Base-by-base conservation (phyloP, 1,284 basidiomycete genomes). In the Cryptococcus sp. region DNA sequence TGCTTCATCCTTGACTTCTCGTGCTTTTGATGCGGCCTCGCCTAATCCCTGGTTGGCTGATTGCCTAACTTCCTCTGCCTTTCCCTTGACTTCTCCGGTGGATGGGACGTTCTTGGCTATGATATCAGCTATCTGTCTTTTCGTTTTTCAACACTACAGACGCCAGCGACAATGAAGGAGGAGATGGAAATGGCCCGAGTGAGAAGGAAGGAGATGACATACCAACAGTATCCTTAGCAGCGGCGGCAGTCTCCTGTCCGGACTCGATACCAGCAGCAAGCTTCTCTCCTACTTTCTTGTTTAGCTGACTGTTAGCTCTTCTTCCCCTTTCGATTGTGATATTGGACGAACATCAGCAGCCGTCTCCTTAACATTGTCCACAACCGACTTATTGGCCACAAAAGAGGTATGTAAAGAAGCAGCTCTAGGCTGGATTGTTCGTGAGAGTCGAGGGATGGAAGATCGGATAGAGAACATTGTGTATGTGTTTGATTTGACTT, bases 221-320 rank as follows among this genome's bases (percentile, higher is more conserved):
- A 59, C 62, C 44, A 43, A 55, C 59, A n/a, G 58, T 61, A 11
- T 60, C 52, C 48, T 65, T 59, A 21, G 57, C 61, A 16, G 41
- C 23, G 7, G 53, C 50, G 14, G 61, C 54, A 16, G 60, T 58
- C 23, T 60, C 37, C 42, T 66, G 48, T 43, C 55, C 53, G 21
- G 48, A 53, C n/a, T 63, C 66, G 11, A 67, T 21, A 21, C 64
- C 66, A 16, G 53, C 37, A 22, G 66, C 66, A 13, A 67, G 54
- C 2, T 58, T 66, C 52, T 67, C 44, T 16, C 66, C 66, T 34
- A 69, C 62, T 50, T 65, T 69, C 48, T 69, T 67, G 60, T 67
- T 67, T 39, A 67, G 50, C 66, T 69, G 45, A 16, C 28, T 1
- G 13, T 14, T 18, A 37, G 13, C 7, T 21, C 11, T n/a, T n/a